Evolutionary conservation across 305 asterid species (phyloP), one percentile per base, ranked within the genome.

Genomic region (Stenogyne calaminthoides): DNA sequence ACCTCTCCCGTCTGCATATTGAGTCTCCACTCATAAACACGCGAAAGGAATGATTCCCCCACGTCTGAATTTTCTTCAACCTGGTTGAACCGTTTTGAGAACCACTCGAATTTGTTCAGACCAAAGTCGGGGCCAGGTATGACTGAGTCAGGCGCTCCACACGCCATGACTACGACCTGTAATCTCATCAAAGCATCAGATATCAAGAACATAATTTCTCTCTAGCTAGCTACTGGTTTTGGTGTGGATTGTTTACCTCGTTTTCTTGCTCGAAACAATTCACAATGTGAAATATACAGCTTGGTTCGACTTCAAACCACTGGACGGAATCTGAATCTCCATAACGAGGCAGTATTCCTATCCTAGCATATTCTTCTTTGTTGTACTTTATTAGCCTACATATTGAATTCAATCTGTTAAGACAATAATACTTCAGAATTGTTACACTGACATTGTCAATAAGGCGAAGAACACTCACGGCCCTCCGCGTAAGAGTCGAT

Each of bases 291-390:
- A 83, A 89, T n/a, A 65, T 76, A 66, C 80, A 40, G 71, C 89
- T 16, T 34, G 91, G 78, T 51, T 86, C 80, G 2, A 91, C 92
- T 20, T 81, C 75, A 76, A 91, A 91, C 97, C 96, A 89, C 37
- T 44, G 55, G 37, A 88, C 44, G 1, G 92, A 91, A 74, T 77
- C 79, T 6, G 87, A 84, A 67, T 85, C 84, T 44, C 97, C 97
- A 69, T 82, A 86, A 32, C 90, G 96, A 69, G 96, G 97, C 94
- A 91, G 81, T 67, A 91, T 65, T 27, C 96, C 92, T 1, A 91
- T 88, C 78, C 89, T 84, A 1, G 94, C 89, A 32, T 67, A 81
- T 56, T 69, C 85, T 55, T 80, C 78, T 18, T 70, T 79, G 1
- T 86, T 71, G 74, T 79, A 85, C 69, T 76, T 86, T n/a, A 91